Conservation (phyloP, 108 stramenopile species). For the Cyclotella kingstonii region DNA sequence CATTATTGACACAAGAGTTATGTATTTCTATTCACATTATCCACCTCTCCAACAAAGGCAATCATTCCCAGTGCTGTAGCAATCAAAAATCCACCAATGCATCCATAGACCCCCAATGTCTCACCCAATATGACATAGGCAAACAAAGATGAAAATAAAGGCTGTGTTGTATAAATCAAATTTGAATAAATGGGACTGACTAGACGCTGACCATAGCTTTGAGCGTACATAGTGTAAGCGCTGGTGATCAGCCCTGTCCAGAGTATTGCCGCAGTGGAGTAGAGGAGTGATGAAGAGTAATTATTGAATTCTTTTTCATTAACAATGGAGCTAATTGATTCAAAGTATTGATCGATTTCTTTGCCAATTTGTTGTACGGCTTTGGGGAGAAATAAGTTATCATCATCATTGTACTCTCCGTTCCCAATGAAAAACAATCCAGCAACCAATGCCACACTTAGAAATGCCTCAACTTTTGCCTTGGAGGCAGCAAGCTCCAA, state of each 20-base stretch:
- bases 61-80: slow-evolving; percentile 63
- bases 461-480: slow-evolving; percentile 61
- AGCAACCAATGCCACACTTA: slow-evolving; percentile 45
- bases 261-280: slow-evolving; percentile 52
- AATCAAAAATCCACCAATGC: slow-evolving; percentile 68
- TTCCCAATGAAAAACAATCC: slow-evolving; percentile 11
- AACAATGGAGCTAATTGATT: slow-evolving; percentile 5
- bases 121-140: slow-evolving; percentile 76
- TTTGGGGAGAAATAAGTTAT: slow-evolving; percentile 10
- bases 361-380: slow-evolving; percentile 39
- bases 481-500: slow-evolving; percentile 74
- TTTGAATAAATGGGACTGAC: slow-evolving; percentile 76
- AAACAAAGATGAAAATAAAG: slow-evolving; percentile 77
- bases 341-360: slow-evolving; percentile 55
- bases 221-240: slow-evolving; percentile 85
- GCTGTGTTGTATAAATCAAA: slow-evolving; percentile 84
- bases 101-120: slow-evolving; percentile 51
- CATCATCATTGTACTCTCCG: not conserved
- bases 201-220: slow-evolving; percentile 74
- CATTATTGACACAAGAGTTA: not conserved
- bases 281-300: slow-evolving; percentile 28
- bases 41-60: not conserved
- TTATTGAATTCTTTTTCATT: slow-evolving; percentile 4
- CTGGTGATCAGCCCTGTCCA: slow-evolving; percentile 84
- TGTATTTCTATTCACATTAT: not conserved